Conservation (phyloP, 2,329 filamentous ascomycete species). For the Apiospora marii region DNA sequence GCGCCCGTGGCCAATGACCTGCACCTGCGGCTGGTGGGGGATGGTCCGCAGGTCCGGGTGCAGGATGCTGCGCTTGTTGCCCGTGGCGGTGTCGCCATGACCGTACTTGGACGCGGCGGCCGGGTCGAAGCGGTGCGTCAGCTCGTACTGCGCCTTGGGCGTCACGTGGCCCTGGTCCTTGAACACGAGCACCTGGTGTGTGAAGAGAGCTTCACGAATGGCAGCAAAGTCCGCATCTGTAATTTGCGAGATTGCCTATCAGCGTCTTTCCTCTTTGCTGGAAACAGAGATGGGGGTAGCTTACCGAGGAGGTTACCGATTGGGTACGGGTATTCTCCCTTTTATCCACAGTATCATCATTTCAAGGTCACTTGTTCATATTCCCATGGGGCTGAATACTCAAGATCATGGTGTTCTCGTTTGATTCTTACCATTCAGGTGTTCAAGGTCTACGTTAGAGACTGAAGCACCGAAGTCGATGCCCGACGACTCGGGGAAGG, state of each 20-base stretch:
- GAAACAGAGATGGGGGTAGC: conserved; percentile 32
- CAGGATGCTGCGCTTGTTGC: conserved; percentile 65
- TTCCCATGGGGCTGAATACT: background rate
- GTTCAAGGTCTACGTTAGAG: conserved; percentile 66
- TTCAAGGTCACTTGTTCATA: background rate
- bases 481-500: conserved; percentile 44
- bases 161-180: conserved; percentile 71
- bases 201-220: conserved; percentile 72
- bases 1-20: conserved; percentile 80
- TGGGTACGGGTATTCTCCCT: conserved; percentile 62
- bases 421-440: conserved; percentile 62
- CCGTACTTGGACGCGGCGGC: conserved; percentile 67
- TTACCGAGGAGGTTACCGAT: conserved; percentile 68
- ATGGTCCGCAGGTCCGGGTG: conserved; percentile 84
- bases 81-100: conserved; percentile 77
- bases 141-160: conserved; percentile 75
- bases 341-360: conserved; percentile 25
- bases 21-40: conserved; percentile 80
- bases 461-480: conserved; percentile 69
- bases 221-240: conserved; percentile 69
- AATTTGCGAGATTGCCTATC: conserved; percentile 25
- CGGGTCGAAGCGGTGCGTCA: conserved; percentile 79
- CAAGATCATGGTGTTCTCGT: background rate
- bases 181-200: conserved; percentile 73
- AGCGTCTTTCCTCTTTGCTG: conserved; percentile 25